Conservation (phyloP, 129 eudicot species). For the Tanacetum coccineum region DNA sequence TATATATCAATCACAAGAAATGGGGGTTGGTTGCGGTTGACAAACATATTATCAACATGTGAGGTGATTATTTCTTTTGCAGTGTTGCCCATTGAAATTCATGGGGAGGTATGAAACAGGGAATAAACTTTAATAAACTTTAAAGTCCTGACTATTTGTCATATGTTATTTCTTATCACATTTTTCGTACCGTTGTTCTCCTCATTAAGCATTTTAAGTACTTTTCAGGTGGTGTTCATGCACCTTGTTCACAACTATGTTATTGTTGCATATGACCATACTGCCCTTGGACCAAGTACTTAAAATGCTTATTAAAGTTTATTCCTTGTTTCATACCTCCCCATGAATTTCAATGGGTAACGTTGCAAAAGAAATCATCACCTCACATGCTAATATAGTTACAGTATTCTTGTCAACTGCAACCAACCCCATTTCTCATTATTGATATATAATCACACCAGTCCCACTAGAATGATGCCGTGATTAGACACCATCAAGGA, state of each 20-base stretch:
- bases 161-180: background rate
- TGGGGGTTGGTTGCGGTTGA: slow-evolving; percentile 92
- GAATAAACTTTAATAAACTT: too few species aligned
- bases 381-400: slow-evolving; percentile 80
- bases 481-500: slow-evolving; percentile 88
- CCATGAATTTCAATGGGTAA: slow-evolving; percentile 90
- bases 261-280: slow-evolving; percentile 81
- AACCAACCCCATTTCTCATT: slow-evolving; percentile 75
- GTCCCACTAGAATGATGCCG: slow-evolving; percentile 91
- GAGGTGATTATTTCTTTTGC: slow-evolving; percentile 97
- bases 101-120: slow-evolving; percentile 85
- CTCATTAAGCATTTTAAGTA: slow-evolving; percentile 1
- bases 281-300: slow-evolving; percentile 90
- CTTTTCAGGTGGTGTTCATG: slow-evolving; percentile 79
- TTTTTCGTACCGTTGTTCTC: background rate
- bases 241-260: slow-evolving; percentile 94
- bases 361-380: slow-evolving; percentile 97
- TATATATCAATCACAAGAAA: slow-evolving; percentile 72
- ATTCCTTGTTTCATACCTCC: slow-evolving; percentile 47
- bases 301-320: too few species aligned
- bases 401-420: slow-evolving; percentile 94
- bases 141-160: background rate
- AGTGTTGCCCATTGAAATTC: slow-evolving; percentile 91
- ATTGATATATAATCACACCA: slow-evolving; percentile 88
- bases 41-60: slow-evolving; percentile 76